Conservation (phyloP, 768 basidiomycete genomes). For the Tylopilus felleus region DNA sequence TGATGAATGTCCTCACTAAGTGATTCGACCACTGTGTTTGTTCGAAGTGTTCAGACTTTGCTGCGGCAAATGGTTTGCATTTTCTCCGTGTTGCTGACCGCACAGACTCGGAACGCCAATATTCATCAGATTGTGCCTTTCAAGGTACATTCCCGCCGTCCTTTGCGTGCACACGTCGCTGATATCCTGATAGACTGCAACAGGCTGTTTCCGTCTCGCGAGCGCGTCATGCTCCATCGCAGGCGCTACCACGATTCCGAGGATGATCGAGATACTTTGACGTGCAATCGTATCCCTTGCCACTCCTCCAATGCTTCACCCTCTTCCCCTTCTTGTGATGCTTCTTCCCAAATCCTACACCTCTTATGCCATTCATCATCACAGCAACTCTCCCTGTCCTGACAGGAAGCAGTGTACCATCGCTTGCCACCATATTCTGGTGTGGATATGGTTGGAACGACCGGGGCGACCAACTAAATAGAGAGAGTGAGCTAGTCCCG, state of each 20-base stretch:
- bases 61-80: too few species aligned
- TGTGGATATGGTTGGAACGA: too few species aligned
- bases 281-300: slow-evolving; percentile 89
- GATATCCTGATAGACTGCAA: slow-evolving; percentile 49
- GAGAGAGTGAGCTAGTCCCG: too few species aligned
- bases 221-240: slow-evolving; percentile 66
- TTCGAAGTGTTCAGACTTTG: too few species aligned
- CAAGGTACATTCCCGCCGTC: slow-evolving; percentile 37
- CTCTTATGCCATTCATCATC: slow-evolving; percentile 40
- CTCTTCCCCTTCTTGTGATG: slow-evolving; percentile 80
- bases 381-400: slow-evolving; percentile 37
- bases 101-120: slow-evolving; percentile 73
- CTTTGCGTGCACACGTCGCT: background rate
- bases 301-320: slow-evolving; percentile 88
- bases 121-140: slow-evolving; percentile 73
- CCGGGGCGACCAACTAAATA: too few species aligned
- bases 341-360: slow-evolving; percentile 61
- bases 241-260: slow-evolving; percentile 68
- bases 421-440: slow-evolving; percentile 74
- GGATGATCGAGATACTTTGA: slow-evolving; percentile 55
- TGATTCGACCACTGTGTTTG: too few species aligned
- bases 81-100: too few species aligned
- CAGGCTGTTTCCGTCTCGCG: slow-evolving; percentile 68
- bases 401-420: slow-evolving; percentile 62
- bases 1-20: too few species aligned